A percentile compares a stretch with the other conserved stretches of the same genome.
phyloP scores from a whole-genome alignment of 2,329 filamentous ascomycete genomes.

The Scedosporium dehoogii region DNA sequence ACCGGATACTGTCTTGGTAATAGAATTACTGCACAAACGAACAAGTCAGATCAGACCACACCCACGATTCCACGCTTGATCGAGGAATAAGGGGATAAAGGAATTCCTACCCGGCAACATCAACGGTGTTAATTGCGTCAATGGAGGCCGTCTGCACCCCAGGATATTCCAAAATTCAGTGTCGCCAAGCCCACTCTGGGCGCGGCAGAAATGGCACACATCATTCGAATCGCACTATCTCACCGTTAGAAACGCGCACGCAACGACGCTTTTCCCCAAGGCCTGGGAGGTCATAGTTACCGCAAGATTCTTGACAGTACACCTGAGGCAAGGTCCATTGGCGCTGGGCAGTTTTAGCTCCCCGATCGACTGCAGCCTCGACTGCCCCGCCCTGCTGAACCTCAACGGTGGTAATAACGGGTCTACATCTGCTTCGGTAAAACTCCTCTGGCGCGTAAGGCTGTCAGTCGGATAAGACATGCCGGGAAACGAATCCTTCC shows the following conservation, averaged over 20 bases:
- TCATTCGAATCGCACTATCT: slow-evolving; percentile 3
- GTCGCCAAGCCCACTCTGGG: not conserved
- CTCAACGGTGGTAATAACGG: slow-evolving; percentile 45
- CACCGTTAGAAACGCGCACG: not conserved
- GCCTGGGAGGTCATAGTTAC: slow-evolving; percentile 23
- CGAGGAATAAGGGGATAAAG: not conserved
- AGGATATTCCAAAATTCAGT: slow-evolving; percentile 30
- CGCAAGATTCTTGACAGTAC: slow-evolving; percentile 33
- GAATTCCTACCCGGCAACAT: slow-evolving; percentile 6
- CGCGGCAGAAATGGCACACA: slow-evolving; percentile 1
- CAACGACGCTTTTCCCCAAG: not conserved
- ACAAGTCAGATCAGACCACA: slow-evolving; percentile 16
- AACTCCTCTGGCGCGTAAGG: slow-evolving; percentile 24
- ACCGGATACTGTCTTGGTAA: slow-evolving; percentile 42
- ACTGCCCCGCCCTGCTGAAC: slow-evolving; percentile 39
- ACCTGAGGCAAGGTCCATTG: slow-evolving; percentile 39
- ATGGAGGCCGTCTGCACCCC: slow-evolving; percentile 40
- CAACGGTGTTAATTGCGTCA: slow-evolving; percentile 17
- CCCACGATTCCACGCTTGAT: not conserved
- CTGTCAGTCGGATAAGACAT: slow-evolving; percentile 30
- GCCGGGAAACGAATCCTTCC: slow-evolving; percentile 25
- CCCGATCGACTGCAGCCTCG: slow-evolving; percentile 45
- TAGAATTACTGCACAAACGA: slow-evolving; percentile 25
- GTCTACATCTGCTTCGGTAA: slow-evolving; percentile 37
- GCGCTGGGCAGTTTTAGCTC: slow-evolving; percentile 42